Evolutionary conservation across 2,329 filamentous ascomycete genomes (phyloP), one percentile per base, ranked within the genome.

Genomic region (Chalaropsis thielavioides): DNA sequence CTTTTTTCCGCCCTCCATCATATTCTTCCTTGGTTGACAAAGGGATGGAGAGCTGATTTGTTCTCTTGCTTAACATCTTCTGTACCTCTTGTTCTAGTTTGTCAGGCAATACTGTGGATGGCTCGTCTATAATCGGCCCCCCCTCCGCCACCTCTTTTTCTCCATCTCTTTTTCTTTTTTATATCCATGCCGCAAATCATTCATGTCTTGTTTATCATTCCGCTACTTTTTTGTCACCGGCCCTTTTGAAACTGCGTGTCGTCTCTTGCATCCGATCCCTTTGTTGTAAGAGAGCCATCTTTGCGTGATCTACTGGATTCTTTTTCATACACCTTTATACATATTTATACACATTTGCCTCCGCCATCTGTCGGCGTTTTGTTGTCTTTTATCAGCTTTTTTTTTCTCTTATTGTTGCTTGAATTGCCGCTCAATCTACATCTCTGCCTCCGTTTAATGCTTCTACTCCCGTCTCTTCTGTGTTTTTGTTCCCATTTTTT

Each of bases 1-100:
- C 87, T 6, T 84, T 85, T 38, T 85, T 89, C 3, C 89, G 15
- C 19, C 11, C n/a, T n/a, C 31, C 43, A n/a, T 58, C 17, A 13
- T 51, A 13, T 24, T 24, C 46, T 51, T 51, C 6, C 19, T 27
- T 27, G 15, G 5, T 38, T 38, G 35, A 5, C 11, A 3, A 24
- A 11, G n/a, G 24, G 46, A 27, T 27, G 22, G 46, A 51, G 19
- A 27, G 22, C 46, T 51, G 19, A 51, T 13, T 27, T 51, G 46
- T 22, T 51, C 27, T 24, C 7, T 49, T 22, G 46, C 46, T 51
- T 51, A 27, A 51, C 46, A 17, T 24, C 46, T 27, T 27, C 6
- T 27, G 46, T 27, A 51, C 24, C 22, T 51, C 46, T 27, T 51
- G 11, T 11, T 51, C 46, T 51, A 51, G 46, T 15, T 27, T 51